A percentile compares a stretch with the other conserved stretches of the same genome.
Evolutionary conservation across 257 asterid genomes (phyloP).

Genomic region (Eustoma russellianum): DNA sequence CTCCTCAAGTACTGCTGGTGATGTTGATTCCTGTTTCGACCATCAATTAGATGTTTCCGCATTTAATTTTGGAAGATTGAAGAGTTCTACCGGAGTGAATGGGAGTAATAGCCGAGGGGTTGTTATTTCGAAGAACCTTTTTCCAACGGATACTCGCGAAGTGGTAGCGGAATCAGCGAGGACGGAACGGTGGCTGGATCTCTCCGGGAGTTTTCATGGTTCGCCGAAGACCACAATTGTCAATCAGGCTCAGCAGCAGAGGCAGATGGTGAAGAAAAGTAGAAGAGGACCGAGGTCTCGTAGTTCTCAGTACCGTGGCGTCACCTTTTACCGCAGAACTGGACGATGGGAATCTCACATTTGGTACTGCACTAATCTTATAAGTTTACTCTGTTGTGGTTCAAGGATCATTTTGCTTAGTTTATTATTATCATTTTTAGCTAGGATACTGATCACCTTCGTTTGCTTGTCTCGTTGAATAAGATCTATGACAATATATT

Average conservation of each 20-base stretch:
- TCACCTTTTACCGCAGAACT: conserved; percentile 92
- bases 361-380: conserved; percentile 38
- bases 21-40: conserved; percentile 54
- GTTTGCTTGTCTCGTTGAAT: not conserved
- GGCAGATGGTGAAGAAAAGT: conserved; percentile 63
- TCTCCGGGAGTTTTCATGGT: conserved; percentile 26
- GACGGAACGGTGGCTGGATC: conserved; percentile 34
- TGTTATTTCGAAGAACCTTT: conserved; percentile 52
- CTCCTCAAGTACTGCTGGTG: conserved; percentile 62
- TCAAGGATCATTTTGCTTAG: not conserved
- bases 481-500: too few species aligned
- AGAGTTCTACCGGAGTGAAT: conserved; percentile 18
- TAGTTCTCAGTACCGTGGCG: conserved; percentile 98
- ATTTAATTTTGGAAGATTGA: conserved; percentile 47
- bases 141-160: conserved; percentile 33
- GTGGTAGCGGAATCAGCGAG: not conserved
- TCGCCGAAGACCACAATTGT: conserved; percentile 33
- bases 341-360: conserved; percentile 99
- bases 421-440: not conserved
- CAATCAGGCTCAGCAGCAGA: conserved; percentile 44
- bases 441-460: not conserved
- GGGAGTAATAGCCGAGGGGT: conserved; percentile 32
- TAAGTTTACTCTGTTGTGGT: not conserved
- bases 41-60: conserved; percentile 23
- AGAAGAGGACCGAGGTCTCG: conserved; percentile 97